These are phyloP conservation scores for Epicoccum nigrum DNA, from an alignment of 2,329 filamentous ascomycete species.

Conservation along the genomic window DNA sequence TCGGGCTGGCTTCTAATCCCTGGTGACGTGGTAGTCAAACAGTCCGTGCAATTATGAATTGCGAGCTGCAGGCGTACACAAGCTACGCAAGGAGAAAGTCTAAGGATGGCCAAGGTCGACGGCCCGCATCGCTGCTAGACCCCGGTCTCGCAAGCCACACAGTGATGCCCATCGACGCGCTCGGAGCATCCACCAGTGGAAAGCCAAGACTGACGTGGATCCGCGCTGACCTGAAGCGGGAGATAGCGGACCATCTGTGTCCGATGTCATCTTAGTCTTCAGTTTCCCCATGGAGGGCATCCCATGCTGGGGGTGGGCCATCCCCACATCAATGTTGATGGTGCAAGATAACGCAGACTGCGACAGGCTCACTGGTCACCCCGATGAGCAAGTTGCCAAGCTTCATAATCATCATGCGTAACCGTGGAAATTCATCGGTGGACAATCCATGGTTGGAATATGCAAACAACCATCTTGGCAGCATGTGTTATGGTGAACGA, in stretches of 20 bases:
- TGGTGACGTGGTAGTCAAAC: constrained; percentile 47
- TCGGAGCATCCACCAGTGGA: constrained; percentile 21
- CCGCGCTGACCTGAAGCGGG: constrained; percentile 23
- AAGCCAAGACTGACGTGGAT: constrained; percentile 25
- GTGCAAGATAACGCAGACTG: background rate
- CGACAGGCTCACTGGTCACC: constrained; percentile 2
- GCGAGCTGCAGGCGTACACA: constrained; percentile 37
- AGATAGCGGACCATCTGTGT: constrained; percentile 21
- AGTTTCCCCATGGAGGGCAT: constrained; percentile 14
- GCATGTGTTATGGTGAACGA: constrained; percentile 15
- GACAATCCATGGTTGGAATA: constrained; percentile 25
- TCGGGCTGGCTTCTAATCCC: constrained; percentile 31
- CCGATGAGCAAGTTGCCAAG: constrained; percentile 2
- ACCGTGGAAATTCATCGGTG: constrained; percentile 20
- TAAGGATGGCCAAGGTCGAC: constrained; percentile 41
- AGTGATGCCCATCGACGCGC: constrained; percentile 32
- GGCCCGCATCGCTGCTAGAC: constrained; percentile 34
- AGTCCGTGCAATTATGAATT: constrained; percentile 37
- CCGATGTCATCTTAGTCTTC: constrained; percentile 25
- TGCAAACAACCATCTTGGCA: constrained; percentile 9
- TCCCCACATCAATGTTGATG: constrained; percentile 11
- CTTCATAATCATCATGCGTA: constrained; percentile 18
- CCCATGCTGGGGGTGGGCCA: constrained; percentile 10
- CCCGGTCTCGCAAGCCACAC: constrained; percentile 37
- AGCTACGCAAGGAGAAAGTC: constrained; percentile 45